Evolutionary conservation across 495 filamentous ascomycete genomes (phyloP), one percentile per base, ranked within the genome.

Genomic region (Xylona heveae): DNA sequence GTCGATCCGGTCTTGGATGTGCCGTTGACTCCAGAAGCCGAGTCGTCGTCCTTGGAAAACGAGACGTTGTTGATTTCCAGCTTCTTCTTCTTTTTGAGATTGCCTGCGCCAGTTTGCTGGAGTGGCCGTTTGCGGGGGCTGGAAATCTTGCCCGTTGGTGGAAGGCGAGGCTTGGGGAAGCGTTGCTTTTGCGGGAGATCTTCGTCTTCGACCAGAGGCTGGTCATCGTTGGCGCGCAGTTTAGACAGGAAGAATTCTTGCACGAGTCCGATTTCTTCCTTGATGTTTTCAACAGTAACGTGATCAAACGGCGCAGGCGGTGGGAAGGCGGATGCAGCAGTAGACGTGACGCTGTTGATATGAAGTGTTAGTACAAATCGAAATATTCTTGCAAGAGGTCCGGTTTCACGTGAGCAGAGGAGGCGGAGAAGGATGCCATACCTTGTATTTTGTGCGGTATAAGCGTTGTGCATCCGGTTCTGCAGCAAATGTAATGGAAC

Each of bases 401-500:
- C n/a, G n/a, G n/a, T n/a, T n/a, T n/a, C n/a, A n/a, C n/a, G n/a
- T n/a, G n/a, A n/a, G n/a, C n/a, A n/a, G 5, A 30, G 34, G 28
- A 22, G 26, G 24, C 19, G 25, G 41, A 47, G n/a, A 22, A 43
- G 31, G 9, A 62, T 12, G n/a, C 6, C 62, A 40, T 55, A 64
- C 53, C 52, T 67, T 35, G 72, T 70, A 41, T 71, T 78, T 43
- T 78, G 78, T 33, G 71, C 59, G 51, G 84, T 75, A 42, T 74
- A 75, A 30, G 74, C 73, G 45, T 54, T 82, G 51, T 75, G 70
- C 53, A 97, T 80, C 42, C 83, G 68, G 34, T 79, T 84, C 47
- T 94, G 85, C 12, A 99, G 63, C 13, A 99, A 66, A 58, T 99
- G 88, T 14, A 99, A 61, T 13, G 88, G 88, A 20, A 99, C 88